Conservation (phyloP, 73 alveolate species). For the Breviolum minutum region DNA sequence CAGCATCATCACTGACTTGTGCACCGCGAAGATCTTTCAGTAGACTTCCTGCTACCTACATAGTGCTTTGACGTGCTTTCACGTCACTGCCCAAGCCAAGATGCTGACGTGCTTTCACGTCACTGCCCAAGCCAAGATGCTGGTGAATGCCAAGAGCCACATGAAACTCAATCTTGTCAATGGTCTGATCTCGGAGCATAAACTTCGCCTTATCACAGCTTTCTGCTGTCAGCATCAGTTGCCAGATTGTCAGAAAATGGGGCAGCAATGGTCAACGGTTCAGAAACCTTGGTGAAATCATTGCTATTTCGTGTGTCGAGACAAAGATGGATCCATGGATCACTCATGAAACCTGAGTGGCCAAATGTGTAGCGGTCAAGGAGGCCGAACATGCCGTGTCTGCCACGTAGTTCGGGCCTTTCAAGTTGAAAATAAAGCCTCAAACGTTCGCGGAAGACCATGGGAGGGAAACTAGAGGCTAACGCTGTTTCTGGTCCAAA, state of each 20-base stretch:
- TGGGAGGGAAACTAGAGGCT: too few relatives aligned
- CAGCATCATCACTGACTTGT: too few relatives aligned
- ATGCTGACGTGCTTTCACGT: too few relatives aligned
- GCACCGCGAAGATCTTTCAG: too few relatives aligned
- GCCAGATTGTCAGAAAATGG: too few relatives aligned
- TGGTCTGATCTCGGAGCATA: constrained; percentile 88
- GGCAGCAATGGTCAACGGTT: background rate
- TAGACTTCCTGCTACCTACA: too few relatives aligned
- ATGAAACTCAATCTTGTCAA: constrained; percentile 88
- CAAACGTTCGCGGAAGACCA: background rate
- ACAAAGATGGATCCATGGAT: background rate
- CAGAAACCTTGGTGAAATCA: too few relatives aligned
- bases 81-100: too few relatives aligned
- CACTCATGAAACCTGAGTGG: background rate
- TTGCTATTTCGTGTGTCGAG: too few relatives aligned
- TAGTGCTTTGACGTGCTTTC: too few relatives aligned
- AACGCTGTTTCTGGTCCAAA: background rate
- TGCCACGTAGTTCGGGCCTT: constrained; percentile 86
- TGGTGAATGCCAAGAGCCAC: constrained; percentile 86
- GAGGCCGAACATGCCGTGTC: constrained; percentile 95
- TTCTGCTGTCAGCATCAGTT: background rate
- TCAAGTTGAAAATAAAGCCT: constrained; percentile 85
- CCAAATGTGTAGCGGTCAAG: constrained; percentile 81
- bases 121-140: background rate
- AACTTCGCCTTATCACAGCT: constrained; percentile 62